Conservation (phyloP, 2,329 filamentous ascomycete genomes). For the Aureobasidium melanogenum region DNA sequence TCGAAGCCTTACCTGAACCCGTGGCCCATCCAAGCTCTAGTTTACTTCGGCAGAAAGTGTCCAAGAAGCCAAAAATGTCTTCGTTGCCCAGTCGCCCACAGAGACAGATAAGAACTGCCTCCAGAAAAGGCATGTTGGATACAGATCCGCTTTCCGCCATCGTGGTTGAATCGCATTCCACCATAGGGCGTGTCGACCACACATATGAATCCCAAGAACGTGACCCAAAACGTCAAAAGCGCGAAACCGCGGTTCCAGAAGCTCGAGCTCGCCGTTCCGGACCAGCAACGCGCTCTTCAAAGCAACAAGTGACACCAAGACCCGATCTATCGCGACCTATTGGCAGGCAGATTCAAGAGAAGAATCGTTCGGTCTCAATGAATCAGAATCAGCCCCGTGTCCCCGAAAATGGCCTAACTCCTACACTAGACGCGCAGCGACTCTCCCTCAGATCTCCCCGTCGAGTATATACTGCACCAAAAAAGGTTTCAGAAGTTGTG, state of each 20-base stretch:
- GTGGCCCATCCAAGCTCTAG: neutral
- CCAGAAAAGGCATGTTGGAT: neutral
- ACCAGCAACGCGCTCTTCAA: neutral
- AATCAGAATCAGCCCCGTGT: neutral
- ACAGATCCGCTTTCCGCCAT: neutral
- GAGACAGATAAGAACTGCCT: neutral
- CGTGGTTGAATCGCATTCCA: neutral
- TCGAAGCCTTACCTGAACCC: neutral
- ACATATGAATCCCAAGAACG: neutral
- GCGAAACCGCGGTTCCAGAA: neutral
- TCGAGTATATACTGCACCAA: neutral
- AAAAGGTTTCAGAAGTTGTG: neutral
- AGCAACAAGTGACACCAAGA: neutral
- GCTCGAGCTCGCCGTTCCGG: neutral
- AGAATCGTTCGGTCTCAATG: neutral
- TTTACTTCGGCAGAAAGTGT: neutral
- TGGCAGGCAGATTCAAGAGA: neutral
- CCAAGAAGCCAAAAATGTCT: neutral
- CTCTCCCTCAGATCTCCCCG: neutral
- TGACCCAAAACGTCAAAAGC: neutral
- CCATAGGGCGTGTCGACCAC: neutral
- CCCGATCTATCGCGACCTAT: neutral
- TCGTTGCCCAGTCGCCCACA: neutral
- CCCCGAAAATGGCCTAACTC: neutral
- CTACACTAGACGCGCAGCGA: neutral